Evolutionary conservation across 2,329 filamentous ascomycete genomes (phyloP).

Genomic region (Macrophomina phaseolina): DNA sequence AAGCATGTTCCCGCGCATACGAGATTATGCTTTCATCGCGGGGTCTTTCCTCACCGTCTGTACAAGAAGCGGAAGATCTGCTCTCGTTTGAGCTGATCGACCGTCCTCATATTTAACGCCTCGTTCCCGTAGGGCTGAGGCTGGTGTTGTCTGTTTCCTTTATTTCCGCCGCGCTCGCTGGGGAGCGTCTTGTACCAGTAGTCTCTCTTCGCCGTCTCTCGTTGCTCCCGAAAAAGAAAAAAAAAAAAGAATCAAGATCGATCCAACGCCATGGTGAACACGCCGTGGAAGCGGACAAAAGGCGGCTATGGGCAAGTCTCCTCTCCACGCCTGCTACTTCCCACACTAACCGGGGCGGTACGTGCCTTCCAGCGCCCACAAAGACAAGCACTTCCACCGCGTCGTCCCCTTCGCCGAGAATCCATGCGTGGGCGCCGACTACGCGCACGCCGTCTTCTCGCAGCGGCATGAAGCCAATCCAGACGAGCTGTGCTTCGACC

Average conservation of each 20-base stretch:
- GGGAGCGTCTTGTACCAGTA: background rate
- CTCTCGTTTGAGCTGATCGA: background rate
- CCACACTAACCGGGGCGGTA: background rate
- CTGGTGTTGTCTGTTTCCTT: background rate
- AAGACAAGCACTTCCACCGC: slow-evolving; percentile 39
- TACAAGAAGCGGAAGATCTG: too few relatives aligned
- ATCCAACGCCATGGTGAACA: slow-evolving; percentile 6
- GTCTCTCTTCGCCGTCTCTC: background rate
- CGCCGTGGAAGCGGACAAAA: slow-evolving; percentile 1
- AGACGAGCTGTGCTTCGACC: slow-evolving; percentile 45
- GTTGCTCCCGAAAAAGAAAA: too few relatives aligned
- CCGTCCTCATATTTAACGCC: background rate
- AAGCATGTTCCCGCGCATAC: slow-evolving; percentile 4
- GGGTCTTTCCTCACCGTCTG: background rate
- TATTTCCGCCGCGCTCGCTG: background rate
- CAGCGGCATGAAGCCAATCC: slow-evolving; percentile 48
- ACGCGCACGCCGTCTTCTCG: slow-evolving; percentile 43
- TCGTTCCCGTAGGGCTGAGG: background rate
- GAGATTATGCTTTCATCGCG: background rate
- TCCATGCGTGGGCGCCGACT: slow-evolving; percentile 43
- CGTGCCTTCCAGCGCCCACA: background rate
- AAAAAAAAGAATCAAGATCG: too few relatives aligned
- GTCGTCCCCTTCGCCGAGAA: slow-evolving; percentile 43
- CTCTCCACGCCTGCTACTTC: too few relatives aligned
- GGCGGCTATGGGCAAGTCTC: slow-evolving; percentile 1